Evolutionary conservation across 2,329 filamentous ascomycete species (phyloP).

Genomic region (Whalleya microplaca): DNA sequence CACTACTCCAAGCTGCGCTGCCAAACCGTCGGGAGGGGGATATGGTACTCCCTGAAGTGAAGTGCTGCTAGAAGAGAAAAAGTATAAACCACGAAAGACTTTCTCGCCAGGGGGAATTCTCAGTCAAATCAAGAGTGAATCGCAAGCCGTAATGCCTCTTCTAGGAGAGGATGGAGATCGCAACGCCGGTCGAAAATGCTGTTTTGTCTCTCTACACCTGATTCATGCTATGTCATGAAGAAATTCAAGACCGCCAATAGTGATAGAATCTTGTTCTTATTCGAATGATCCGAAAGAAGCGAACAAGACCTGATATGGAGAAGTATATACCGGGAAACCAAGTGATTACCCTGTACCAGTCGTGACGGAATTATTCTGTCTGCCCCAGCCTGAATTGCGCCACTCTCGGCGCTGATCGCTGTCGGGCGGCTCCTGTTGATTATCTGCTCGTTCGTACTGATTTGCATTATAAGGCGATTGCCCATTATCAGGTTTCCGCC

Average conservation of each 20-base stretch:
- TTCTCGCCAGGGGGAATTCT: conserved; percentile 18
- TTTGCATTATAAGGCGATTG: conserved; percentile 47
- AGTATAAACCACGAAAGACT: conserved; percentile 23
- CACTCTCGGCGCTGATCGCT: conserved; percentile 56
- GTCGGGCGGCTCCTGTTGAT: conserved; percentile 44
- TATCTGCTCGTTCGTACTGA: conserved; percentile 50
- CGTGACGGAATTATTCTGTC: conserved; percentile 54
- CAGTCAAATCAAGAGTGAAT: conserved; percentile 23
- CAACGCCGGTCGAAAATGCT: conserved; percentile 40
- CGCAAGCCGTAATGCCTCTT: conserved; percentile 24
- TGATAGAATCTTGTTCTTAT: conserved; percentile 20
- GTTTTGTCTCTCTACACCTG: conserved; percentile 32
- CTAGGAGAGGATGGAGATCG: conserved; percentile 27
- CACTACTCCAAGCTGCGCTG: conserved; percentile 37
- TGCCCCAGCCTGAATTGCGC: conserved; percentile 60
- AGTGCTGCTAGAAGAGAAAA: conserved; percentile 27
- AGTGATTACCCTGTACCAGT: conserved; percentile 45
- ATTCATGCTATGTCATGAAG: conserved; percentile 34
- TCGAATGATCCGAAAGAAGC: conserved; percentile 22
- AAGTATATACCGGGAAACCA: conserved; percentile 30
- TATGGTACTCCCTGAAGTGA: conserved; percentile 26
- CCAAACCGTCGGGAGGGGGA: conserved; percentile 22
- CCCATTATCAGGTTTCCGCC: conserved; percentile 50
- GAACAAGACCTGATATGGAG: conserved; percentile 26
- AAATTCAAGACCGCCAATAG: conserved; percentile 26